Conservation (phyloP, 1,139 yeast genomes). For the Pichia sp. region DNA sequence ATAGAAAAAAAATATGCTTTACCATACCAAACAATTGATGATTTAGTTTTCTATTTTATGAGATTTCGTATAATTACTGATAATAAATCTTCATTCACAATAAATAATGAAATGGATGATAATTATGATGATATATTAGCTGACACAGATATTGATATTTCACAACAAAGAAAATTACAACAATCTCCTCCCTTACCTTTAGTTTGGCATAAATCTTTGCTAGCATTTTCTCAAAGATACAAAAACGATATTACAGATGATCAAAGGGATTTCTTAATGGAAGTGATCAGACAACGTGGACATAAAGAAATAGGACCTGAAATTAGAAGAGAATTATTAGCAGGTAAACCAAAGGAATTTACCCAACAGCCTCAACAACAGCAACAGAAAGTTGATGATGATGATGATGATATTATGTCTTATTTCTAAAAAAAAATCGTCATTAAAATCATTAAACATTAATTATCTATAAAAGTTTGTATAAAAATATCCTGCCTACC, state of each 20-base stretch:
- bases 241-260: conserved; percentile 97
- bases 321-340: conserved; percentile 84
- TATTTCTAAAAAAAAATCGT: conserved; percentile 19
- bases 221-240: conserved; percentile 91
- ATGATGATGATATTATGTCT: conserved; percentile 29
- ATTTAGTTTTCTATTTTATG: conserved; percentile 92
- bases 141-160: conserved; percentile 31
- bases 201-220: conserved; percentile 94
- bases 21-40: conserved; percentile 94
- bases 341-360: conserved; percentile 50
- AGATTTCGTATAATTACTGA: conserved; percentile 61
- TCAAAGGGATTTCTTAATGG: conserved; percentile 88
- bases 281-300: conserved; percentile 83
- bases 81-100: conserved; percentile 10
- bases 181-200: conserved; percentile 75
- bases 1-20: conserved; percentile 93
- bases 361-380: conserved; percentile 32
- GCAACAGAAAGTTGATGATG: conserved; percentile 17
- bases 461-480: neutral
- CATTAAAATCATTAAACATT: neutral
- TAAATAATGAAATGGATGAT: conserved; percentile 31
- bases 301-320: conserved; percentile 91
- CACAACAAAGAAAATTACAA: conserved; percentile 25
- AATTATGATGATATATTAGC: conserved; percentile 20
- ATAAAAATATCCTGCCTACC: neutral